phyloP scores from a whole-genome alignment of 106 monocot species.

The Cymbidium sinense region DNA sequence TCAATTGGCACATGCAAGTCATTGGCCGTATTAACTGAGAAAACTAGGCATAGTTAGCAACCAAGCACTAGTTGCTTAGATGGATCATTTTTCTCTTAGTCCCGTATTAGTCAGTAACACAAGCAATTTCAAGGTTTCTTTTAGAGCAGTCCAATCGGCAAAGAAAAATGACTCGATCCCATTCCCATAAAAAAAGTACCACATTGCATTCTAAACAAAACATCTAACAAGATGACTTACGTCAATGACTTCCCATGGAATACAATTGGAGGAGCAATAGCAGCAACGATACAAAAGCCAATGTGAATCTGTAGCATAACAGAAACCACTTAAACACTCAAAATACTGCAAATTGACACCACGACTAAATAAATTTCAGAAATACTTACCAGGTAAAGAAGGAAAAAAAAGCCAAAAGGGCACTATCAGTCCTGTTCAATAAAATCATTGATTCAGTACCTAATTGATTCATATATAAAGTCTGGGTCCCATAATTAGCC shows the following conservation, averaged over 20 bases:
- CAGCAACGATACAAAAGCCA: slow-evolving; percentile 65
- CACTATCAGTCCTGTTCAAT: slow-evolving; percentile 80
- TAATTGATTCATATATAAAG: not conserved
- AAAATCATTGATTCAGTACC: slow-evolving; percentile 9
- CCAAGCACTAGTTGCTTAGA: not conserved
- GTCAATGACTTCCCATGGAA: slow-evolving; percentile 65
- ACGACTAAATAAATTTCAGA: not conserved
- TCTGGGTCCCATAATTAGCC: not conserved
- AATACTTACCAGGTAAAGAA: slow-evolving; percentile 62
- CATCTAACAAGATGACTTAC: slow-evolving; percentile 28
- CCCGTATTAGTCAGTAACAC: not conserved
- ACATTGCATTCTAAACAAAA: not conserved
- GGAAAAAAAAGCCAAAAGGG: slow-evolving; percentile 91
- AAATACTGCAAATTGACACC: not conserved
- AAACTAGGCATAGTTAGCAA: not conserved
- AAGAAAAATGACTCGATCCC: not conserved
- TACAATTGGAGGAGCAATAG: slow-evolving; percentile 74
- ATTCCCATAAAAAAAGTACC: not conserved
- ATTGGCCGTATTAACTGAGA: not conserved
- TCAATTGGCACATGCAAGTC: not conserved
- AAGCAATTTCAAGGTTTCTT: not conserved
- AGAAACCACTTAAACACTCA: not conserved
- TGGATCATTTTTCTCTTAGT: not conserved
- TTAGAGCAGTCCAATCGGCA: not conserved
- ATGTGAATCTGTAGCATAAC: slow-evolving; percentile 49